Percentiles rank a stretch among this genome's conserved stretches.
Conservation (phyloP, 1,284 basidiomycete genomes). For the Leccinum griseonigrum region DNA sequence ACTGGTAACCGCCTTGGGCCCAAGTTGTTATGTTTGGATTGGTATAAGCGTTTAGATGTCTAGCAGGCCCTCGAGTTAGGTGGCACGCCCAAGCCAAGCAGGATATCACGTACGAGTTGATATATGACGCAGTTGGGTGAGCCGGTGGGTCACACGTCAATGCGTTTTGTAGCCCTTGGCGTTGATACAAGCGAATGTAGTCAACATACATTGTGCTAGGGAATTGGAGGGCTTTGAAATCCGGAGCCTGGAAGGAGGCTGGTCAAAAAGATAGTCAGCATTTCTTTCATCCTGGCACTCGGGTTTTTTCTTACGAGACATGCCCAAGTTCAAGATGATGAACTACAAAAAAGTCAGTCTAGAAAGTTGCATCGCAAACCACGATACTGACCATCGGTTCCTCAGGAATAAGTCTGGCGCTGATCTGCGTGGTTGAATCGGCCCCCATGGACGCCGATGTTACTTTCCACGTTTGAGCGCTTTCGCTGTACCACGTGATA, state of each 20-base stretch:
- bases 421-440: slow-evolving; percentile 53
- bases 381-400: slow-evolving; percentile 56
- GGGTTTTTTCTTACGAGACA: slow-evolving; percentile 47
- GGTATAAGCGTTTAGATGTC: slow-evolving; percentile 64
- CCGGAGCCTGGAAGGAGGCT: slow-evolving; percentile 65
- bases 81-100: neutral
- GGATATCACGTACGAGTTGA: slow-evolving; percentile 44
- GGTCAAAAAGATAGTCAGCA: slow-evolving; percentile 5
- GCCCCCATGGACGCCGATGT: slow-evolving; percentile 58
- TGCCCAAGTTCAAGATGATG: slow-evolving; percentile 71
- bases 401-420: slow-evolving; percentile 68
- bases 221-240: slow-evolving; percentile 65
- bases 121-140: slow-evolving; percentile 62
- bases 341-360: slow-evolving; percentile 44
- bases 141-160: slow-evolving; percentile 62
- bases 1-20: slow-evolving; percentile 61
- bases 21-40: slow-evolving; percentile 77
- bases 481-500: slow-evolving; percentile 71
- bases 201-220: slow-evolving; percentile 72
- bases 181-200: slow-evolving; percentile 78
- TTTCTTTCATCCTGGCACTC: neutral
- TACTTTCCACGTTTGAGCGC: slow-evolving; percentile 63
- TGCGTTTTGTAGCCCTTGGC: slow-evolving; percentile 52
- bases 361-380: neutral
- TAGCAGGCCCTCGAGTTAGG: slow-evolving; percentile 29